These are phyloP conservation scores for maize (Zea mays) DNA, from an alignment of 176 grass and related monocot species.

Conservation along the genomic window Zm-B73-REFERENCE-NAM-5.0 NC_050103.1:76271001-76271500, in stretches of 20 bases:
- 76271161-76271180: background rate
- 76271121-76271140: background rate
- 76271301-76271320: conserved; percentile 78
- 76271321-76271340: conserved; percentile 76
- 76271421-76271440: conserved; percentile 86
- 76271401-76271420: conserved; percentile 94
- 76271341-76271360: conserved; percentile 67
- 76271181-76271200: conserved; percentile 4
- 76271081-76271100: background rate
- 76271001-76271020: background rate
- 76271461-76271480: conserved; percentile 34
- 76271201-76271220: background rate
- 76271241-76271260: background rate
- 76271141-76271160: background rate
- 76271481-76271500: conserved; percentile 16
- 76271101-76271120: background rate
- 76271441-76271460: conserved; percentile 86
- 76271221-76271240: too few relatives aligned
- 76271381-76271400: conserved; percentile 89
- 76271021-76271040: background rate
- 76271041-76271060: background rate
- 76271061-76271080: background rate
- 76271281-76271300: conserved; percentile 82
- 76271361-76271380: conserved; percentile 89
- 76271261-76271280: conserved; percentile 65